These are phyloP conservation scores for Ophiostoma montium DNA, from an alignment of 2,329 filamentous ascomycete genomes.

Conservation along the genomic window DNA sequence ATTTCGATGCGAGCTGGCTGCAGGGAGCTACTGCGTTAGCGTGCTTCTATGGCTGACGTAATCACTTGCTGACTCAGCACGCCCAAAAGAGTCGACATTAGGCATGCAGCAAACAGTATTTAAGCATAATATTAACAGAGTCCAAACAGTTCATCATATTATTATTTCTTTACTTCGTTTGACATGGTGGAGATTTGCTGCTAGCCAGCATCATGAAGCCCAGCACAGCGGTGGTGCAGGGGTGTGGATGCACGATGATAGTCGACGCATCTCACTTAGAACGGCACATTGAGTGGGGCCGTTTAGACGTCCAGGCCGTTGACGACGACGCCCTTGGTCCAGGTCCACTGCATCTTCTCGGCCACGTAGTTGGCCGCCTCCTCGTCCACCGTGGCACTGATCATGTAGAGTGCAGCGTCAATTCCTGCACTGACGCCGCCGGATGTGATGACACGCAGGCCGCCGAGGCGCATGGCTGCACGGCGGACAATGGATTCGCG, in stretches of 20 bases:
- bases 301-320: constrained; percentile 60
- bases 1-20: neutral
- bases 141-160: too few relatives aligned
- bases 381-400: constrained; percentile 68
- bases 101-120: too few relatives aligned
- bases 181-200: too few relatives aligned
- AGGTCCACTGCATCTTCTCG: constrained; percentile 64
- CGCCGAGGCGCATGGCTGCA: constrained; percentile 57
- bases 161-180: too few relatives aligned
- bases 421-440: constrained; percentile 68
- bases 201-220: too few relatives aligned
- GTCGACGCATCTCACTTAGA: neutral
- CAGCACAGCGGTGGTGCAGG: neutral
- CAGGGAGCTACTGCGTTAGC: neutral
- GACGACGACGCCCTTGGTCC: constrained; percentile 74
- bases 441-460: constrained; percentile 61
- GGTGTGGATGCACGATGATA: neutral
- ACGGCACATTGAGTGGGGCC: neutral
- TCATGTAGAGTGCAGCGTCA: constrained; percentile 72
- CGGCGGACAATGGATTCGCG: constrained; percentile 71
- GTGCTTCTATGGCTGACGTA: too few relatives aligned
- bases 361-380: constrained; percentile 64
- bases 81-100: too few relatives aligned
- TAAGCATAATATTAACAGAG: too few relatives aligned
- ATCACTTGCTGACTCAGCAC: too few relatives aligned